Conservation (phyloP, 1,139 yeast genomes). For the Candida albicans region DNA sequence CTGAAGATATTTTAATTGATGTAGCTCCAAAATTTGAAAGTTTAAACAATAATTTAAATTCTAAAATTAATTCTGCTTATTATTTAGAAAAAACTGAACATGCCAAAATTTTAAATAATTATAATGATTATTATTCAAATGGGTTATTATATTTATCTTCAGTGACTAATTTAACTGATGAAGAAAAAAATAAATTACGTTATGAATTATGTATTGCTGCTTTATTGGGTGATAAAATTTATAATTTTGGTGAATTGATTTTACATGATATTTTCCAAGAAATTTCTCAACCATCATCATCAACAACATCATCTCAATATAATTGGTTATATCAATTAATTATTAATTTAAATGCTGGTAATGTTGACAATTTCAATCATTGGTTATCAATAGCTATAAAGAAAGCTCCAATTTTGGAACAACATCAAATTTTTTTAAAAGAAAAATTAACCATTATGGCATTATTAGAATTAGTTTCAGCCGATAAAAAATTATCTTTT, state of each 20-base stretch:
- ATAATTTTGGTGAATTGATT: slow-evolving; percentile 92
- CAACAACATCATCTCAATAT: slow-evolving; percentile 46
- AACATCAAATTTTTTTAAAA: slow-evolving; percentile 66
- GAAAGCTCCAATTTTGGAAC: slow-evolving; percentile 60
- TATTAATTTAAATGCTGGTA: slow-evolving; percentile 74
- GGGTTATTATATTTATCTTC: slow-evolving; percentile 52
- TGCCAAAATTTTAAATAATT: slow-evolving; percentile 73
- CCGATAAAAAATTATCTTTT: slow-evolving; percentile 72
- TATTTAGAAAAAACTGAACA: slow-evolving; percentile 80
- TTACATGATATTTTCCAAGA: slow-evolving; percentile 79
- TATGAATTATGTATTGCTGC: slow-evolving; percentile 87
- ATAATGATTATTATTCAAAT: slow-evolving; percentile 74
- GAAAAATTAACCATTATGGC: slow-evolving; percentile 94
- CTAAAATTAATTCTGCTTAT: slow-evolving; percentile 77
- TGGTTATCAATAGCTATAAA: slow-evolving; percentile 38
- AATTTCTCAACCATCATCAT: slow-evolving; percentile 35
- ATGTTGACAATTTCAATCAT: slow-evolving; percentile 59
- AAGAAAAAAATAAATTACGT: slow-evolving; percentile 51
- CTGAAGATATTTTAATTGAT: slow-evolving; percentile 68
- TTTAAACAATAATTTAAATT: slow-evolving; percentile 55
- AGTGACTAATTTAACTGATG: slow-evolving; percentile 37
- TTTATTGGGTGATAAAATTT: slow-evolving; percentile 84
- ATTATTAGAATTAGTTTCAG: slow-evolving; percentile 81
- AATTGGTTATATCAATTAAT: slow-evolving; percentile 76
- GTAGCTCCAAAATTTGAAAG: slow-evolving; percentile 58